These are phyloP conservation scores for Colletotrichum caudatum DNA, from an alignment of 2,329 filamentous ascomycete genomes.

Conservation along the genomic window DNA sequence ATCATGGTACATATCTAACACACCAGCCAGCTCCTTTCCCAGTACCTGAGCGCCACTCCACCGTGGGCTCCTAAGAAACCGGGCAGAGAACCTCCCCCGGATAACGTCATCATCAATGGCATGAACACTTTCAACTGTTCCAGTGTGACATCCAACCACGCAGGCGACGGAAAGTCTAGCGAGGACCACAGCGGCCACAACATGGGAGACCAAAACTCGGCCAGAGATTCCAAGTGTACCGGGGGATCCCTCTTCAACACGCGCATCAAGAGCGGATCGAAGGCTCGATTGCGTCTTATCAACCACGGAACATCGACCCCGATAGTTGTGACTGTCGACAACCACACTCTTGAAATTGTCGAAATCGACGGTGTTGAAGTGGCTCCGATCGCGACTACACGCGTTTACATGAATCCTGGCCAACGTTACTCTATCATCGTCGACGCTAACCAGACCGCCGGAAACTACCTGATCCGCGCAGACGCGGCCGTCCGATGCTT, in stretches of 20 bases:
- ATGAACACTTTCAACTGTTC: slow-evolving; percentile 53
- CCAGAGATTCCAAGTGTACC: slow-evolving; percentile 44
- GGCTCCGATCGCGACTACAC: slow-evolving; percentile 48
- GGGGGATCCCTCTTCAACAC: slow-evolving; percentile 51
- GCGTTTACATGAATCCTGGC: slow-evolving; percentile 55
- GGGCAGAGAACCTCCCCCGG: slow-evolving; percentile 56
- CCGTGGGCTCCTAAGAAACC: slow-evolving; percentile 51
- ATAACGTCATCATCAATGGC: slow-evolving; percentile 57
- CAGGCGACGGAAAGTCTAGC: slow-evolving; percentile 41
- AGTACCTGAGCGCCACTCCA: slow-evolving; percentile 47
- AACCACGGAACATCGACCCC: slow-evolving; percentile 55
- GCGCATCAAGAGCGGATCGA: slow-evolving; percentile 46
- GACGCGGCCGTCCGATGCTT: slow-evolving; percentile 34
- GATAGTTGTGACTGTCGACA: slow-evolving; percentile 55
- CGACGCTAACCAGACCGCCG: slow-evolving; percentile 48
- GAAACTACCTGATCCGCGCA: slow-evolving; percentile 54
- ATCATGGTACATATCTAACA: slow-evolving; percentile 34
- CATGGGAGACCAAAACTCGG: slow-evolving; percentile 18
- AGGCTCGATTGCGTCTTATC: slow-evolving; percentile 53
- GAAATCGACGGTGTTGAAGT: slow-evolving; percentile 57
- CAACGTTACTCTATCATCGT: slow-evolving; percentile 55
- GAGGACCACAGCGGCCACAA: slow-evolving; percentile 26
- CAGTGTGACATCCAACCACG: slow-evolving; percentile 8
- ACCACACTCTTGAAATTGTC: slow-evolving; percentile 53
- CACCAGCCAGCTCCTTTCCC: slow-evolving; percentile 49